These are phyloP conservation scores for Cystobasidium sp. DNA, from an alignment of 1,284 basidiomycete species.

Conservation along the genomic window DNA sequence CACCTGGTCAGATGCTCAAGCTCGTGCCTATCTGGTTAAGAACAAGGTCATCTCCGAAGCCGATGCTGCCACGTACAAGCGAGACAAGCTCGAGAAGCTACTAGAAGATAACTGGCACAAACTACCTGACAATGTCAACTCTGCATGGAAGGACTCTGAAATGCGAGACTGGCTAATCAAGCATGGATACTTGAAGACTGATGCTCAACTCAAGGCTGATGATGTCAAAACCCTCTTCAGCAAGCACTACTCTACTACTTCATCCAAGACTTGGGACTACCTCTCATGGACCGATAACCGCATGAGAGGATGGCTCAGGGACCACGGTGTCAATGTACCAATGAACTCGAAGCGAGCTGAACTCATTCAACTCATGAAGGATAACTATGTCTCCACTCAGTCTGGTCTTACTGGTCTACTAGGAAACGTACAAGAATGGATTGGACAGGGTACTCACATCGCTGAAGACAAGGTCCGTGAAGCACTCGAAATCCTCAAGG, in stretches of 20 bases:
- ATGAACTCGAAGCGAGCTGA: slow-evolving; percentile 44
- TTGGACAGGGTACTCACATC: slow-evolving; percentile 44
- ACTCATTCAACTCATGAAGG: slow-evolving; percentile 61
- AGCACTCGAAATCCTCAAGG: slow-evolving; percentile 51
- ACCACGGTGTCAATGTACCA: slow-evolving; percentile 48
- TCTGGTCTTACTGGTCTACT: slow-evolving; percentile 43
- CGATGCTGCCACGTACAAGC: slow-evolving; percentile 55
- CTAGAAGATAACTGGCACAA: slow-evolving; percentile 75
- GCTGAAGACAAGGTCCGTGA: slow-evolving; percentile 49
- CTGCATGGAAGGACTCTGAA: slow-evolving; percentile 76
- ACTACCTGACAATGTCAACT: slow-evolving; percentile 70
- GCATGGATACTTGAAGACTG: slow-evolving; percentile 71
- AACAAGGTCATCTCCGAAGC: slow-evolving; percentile 48
- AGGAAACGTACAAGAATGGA: slow-evolving; percentile 48
- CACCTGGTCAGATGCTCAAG: slow-evolving; percentile 67
- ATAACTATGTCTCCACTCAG: slow-evolving; percentile 62
- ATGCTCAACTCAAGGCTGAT: slow-evolving; percentile 62
- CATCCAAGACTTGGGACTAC: slow-evolving; percentile 50
- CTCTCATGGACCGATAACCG: slow-evolving; percentile 54
- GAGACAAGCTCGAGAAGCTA: slow-evolving; percentile 76
- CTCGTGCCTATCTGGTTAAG: slow-evolving; percentile 56
- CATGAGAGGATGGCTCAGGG: slow-evolving; percentile 53
- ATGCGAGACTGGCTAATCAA: slow-evolving; percentile 77
- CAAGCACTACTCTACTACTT: slow-evolving; percentile 51
- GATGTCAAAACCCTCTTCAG: slow-evolving; percentile 51